These are phyloP conservation scores for Flaveria robusta DNA, from an alignment of 129 eudicot genomes.

Conservation along the genomic window DNA sequence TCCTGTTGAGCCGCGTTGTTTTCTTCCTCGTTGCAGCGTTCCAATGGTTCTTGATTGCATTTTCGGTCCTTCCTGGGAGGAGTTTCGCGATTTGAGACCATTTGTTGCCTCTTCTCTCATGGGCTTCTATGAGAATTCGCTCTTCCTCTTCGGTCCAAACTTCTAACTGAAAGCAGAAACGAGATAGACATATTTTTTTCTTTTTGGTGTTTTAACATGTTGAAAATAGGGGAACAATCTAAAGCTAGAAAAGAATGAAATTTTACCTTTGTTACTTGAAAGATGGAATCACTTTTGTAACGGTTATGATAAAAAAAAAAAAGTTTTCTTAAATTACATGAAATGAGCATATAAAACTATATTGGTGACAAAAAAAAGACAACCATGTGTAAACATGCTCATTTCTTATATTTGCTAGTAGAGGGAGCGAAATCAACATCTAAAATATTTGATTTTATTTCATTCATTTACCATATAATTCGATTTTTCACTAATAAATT, in stretches of 20 bases:
- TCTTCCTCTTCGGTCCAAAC: constrained; percentile 74
- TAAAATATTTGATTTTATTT: too few species aligned
- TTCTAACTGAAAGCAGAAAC: constrained; percentile 46
- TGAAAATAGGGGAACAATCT: neutral
- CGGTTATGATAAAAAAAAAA: neutral
- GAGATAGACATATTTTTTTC: neutral
- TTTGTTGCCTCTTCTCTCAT: constrained; percentile 46
- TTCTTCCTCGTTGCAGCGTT: constrained; percentile 64
- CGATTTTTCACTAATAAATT: too few species aligned
- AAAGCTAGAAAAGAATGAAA: neutral
- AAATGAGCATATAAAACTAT: neutral
- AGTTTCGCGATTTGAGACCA: constrained; percentile 65
- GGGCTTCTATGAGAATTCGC: constrained; percentile 51
- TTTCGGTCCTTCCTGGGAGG: constrained; percentile 74
- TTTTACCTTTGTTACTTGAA: constrained; percentile 12
- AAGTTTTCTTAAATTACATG: neutral
- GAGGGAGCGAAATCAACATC: too few species aligned
- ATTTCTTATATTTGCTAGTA: too few species aligned
- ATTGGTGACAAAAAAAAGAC: too few species aligned
- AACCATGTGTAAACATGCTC: too few species aligned
- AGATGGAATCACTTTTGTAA: constrained; percentile 13
- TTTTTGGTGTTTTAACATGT: constrained; percentile 1
- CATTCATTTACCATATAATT: too few species aligned
- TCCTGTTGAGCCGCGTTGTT: constrained; percentile 33
- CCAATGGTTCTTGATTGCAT: constrained; percentile 77